Percentiles rank a stretch among this genome's conserved stretches.
Evolutionary conservation across 2,329 filamentous ascomycete genomes (phyloP).

Genomic region (Myotisia sp.): DNA sequence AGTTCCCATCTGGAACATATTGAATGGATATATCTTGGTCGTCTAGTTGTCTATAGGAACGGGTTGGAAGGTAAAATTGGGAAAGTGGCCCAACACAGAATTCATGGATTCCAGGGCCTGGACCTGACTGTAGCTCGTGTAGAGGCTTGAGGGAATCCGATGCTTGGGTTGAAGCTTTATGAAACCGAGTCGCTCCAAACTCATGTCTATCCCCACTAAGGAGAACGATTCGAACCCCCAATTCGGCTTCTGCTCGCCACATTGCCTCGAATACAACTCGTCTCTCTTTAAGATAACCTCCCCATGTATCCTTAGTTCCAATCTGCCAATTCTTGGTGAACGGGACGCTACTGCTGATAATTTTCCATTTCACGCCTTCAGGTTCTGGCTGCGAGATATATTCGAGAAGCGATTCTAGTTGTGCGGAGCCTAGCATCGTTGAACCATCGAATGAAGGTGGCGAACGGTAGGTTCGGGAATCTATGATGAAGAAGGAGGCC

Average conservation of each 20-base stretch:
- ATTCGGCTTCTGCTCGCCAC: conserved; percentile 64
- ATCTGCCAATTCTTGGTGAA: conserved; percentile 97
- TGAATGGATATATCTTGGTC: conserved; percentile 71
- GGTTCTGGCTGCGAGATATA: conserved; percentile 64
- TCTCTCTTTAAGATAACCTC: conserved; percentile 73
- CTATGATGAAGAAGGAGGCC: conserved; percentile 85
- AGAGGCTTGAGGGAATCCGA: conserved; percentile 8
- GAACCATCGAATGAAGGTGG: conserved; percentile 41
- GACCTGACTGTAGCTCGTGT: conserved; percentile 11
- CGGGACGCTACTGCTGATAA: conserved; percentile 76
- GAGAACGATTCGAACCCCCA: conserved; percentile 63
- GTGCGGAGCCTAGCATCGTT: conserved; percentile 71
- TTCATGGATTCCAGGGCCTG: conserved; percentile 50
- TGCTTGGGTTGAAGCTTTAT: conserved; percentile 30
- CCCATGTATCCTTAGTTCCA: conserved; percentile 83
- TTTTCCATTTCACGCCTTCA: conserved; percentile 76
- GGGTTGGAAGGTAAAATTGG: conserved; percentile 82
- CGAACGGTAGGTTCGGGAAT: conserved; percentile 76
- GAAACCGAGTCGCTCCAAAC: conserved; percentile 74
- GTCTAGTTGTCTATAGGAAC: conserved; percentile 70
- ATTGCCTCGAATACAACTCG: conserved; percentile 70
- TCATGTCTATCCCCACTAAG: conserved; percentile 92
- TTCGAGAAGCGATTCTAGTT: conserved; percentile 62
- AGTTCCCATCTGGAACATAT: conserved; percentile 69
- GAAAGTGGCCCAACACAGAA: conserved; percentile 83